Percentiles rank a stretch among this genome's conserved stretches.
These are phyloP conservation scores for Ophiocordyceps unilateralis DNA, from an alignment of 2,329 filamentous ascomycete genomes.

Conservation along the genomic window DNA sequence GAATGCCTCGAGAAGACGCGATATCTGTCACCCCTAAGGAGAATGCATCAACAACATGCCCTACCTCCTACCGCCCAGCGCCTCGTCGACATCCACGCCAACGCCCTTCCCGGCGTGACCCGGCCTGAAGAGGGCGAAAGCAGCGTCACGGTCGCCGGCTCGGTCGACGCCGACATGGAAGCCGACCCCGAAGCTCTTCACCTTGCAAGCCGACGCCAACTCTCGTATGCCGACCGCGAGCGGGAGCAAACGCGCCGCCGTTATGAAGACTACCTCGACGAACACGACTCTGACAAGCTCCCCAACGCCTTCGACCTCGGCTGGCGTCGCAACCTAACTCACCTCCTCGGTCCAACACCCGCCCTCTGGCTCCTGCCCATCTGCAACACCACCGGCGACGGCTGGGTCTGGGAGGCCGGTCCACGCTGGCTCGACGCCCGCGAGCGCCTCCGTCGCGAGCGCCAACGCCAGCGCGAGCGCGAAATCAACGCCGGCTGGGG, in stretches of 20 bases:
- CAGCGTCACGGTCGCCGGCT: constrained; percentile 3
- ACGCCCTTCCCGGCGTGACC: constrained; percentile 63
- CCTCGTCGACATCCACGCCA: constrained; percentile 65
- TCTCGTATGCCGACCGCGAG: constrained; percentile 38
- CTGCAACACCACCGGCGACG: constrained; percentile 74
- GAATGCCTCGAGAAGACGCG: constrained; percentile 92
- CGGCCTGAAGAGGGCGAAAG: constrained; percentile 66
- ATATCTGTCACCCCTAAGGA: constrained; percentile 67
- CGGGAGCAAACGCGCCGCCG: constrained; percentile 34
- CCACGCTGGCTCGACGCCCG: constrained; percentile 58
- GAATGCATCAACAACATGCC: constrained; percentile 44
- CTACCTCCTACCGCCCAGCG: constrained; percentile 46
- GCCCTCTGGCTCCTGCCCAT: constrained; percentile 67
- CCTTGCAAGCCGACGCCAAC: constrained; percentile 10
- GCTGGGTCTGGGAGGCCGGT: constrained; percentile 86
- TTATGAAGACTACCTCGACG: constrained; percentile 65
- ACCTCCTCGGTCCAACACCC: constrained; percentile 63
- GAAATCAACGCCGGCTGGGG: constrained; percentile 56
- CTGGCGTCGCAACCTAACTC: constrained; percentile 57
- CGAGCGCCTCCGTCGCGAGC: constrained; percentile 40
- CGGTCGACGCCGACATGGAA: too few relatives aligned
- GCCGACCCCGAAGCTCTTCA: too few relatives aligned
- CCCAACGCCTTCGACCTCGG: constrained; percentile 91
- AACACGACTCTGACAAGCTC: constrained; percentile 71
- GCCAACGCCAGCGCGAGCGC: constrained; percentile 41